Evolutionary conservation across 2,329 filamentous ascomycete genomes (phyloP).

Genomic region (Paracoccidioides brasiliensis): DNA sequence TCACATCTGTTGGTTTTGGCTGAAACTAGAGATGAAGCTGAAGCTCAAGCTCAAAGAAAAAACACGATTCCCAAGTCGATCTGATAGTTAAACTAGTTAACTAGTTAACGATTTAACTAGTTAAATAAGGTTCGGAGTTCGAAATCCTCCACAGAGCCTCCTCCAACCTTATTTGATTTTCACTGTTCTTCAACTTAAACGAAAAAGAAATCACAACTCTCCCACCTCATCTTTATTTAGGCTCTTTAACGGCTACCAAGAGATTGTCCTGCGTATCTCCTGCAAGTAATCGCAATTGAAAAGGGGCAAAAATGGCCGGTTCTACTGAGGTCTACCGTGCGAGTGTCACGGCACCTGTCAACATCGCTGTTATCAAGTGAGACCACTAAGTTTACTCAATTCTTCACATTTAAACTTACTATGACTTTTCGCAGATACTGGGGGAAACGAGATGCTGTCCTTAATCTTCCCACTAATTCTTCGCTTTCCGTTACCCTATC

Average conservation of each 20-base stretch:
- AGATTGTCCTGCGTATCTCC: neutral
- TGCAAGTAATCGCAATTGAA: neutral
- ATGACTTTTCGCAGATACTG: constrained; percentile 53
- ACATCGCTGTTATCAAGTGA: constrained; percentile 96
- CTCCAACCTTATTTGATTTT: neutral
- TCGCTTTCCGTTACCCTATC: constrained; percentile 94
- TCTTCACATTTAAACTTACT: constrained; percentile 2
- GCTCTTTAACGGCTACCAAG: neutral
- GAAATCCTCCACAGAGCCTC: constrained; percentile 1
- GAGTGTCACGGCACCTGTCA: constrained; percentile 92
- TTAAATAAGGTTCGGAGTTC: neutral
- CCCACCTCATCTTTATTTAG: neutral
- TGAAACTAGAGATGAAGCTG: neutral
- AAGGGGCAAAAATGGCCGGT: constrained; percentile 18
- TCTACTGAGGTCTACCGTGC: constrained; percentile 59
- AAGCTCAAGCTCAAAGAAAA: neutral
- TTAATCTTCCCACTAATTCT: constrained; percentile 96
- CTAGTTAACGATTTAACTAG: neutral
- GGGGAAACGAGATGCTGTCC: constrained; percentile 87
- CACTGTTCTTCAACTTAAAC: neutral
- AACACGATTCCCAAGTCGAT: neutral
- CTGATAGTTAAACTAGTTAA: neutral
- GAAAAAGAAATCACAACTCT: neutral
- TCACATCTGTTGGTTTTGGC: no score
- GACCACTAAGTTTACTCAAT: constrained; percentile 6